Evolutionary conservation across 2,329 filamentous ascomycete species (phyloP).

Genomic region (Mycosphaerella sp.): DNA sequence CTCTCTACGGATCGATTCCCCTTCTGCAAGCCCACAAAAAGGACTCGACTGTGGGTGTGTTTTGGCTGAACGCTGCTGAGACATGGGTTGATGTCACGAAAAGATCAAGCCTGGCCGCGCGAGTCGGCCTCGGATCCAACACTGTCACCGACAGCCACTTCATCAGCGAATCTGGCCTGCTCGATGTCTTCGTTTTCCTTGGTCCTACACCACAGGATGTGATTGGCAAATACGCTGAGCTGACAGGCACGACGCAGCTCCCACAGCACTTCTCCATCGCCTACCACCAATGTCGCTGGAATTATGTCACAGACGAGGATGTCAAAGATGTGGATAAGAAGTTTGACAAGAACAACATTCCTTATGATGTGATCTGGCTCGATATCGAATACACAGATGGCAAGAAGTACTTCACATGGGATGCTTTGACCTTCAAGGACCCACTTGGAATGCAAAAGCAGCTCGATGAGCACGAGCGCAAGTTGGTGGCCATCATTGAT

Average conservation of each 20-base stretch:
- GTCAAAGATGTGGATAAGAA: constrained; percentile 94
- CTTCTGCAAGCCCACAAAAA: constrained; percentile 97
- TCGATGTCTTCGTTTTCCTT: constrained; percentile 93
- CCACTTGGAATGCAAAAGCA: constrained; percentile 84
- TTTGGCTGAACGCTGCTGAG: constrained; percentile 96
- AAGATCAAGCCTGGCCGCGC: constrained; percentile 64
- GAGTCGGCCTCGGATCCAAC: constrained; percentile 64
- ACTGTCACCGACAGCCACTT: constrained; percentile 86
- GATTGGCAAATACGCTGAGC: constrained; percentile 73
- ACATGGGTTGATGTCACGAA: constrained; percentile 97
- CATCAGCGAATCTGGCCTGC: constrained; percentile 84
- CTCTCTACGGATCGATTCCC: constrained; percentile 91
- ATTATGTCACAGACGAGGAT: constrained; percentile 95
- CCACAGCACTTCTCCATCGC: constrained; percentile 88
- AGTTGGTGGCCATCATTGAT: constrained; percentile 91
- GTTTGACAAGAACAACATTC: constrained; percentile 91
- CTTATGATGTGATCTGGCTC: constrained; percentile 98
- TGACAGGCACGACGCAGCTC: constrained; percentile 86
- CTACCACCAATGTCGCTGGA: constrained; percentile 98
- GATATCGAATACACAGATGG: constrained; percentile 97
- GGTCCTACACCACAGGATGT: constrained; percentile 81
- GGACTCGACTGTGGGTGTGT: constrained; percentile 87
- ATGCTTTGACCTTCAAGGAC: constrained; percentile 78
- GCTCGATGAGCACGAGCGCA: constrained; percentile 75
- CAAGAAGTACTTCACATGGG: constrained; percentile 98